Base-by-base conservation (phyloP, 2,329 filamentous ascomycete species). In the Sporothrix curviconia region DNA sequence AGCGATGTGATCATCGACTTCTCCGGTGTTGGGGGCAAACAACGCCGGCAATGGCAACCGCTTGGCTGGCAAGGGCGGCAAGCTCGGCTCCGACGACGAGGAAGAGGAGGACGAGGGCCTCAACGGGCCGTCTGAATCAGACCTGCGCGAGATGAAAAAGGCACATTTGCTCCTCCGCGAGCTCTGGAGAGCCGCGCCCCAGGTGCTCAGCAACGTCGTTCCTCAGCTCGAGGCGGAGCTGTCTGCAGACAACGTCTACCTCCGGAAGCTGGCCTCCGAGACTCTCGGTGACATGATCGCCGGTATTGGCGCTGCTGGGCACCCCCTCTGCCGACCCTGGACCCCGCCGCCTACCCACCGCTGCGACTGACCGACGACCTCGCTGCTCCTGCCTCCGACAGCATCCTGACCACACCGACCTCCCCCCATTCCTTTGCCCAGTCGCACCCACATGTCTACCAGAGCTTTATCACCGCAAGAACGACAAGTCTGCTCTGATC, bases 1-100 rank as follows among this genome's bases (percentile, higher is more conserved):
- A 95, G 91, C 71, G 91, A 95, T 57, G 91, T 97, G 53, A 95
- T 99, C 58, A 85, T 97, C 61, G 91, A 96, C 67, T 89, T 91
- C 3, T 91, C 85, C 37, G 82, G 81, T 4, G 76, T 78, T 56
- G 81, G 80, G 59, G 80, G 79, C 39, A 76, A 76, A 78, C 17
- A 28, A 4, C 11, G 46, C 47, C 46, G 54, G 53, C 22, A 46
- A 44, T 11, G 47, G 59, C 28, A 24, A 36, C 34, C 40, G 51
- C 7, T 22, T 47, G 2, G 44, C 39, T 15, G 59, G 59, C 14
- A 17, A 56, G 22, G 58, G 51, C 12, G 52, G 17, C n/a, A 53
- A 17, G 11, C 57, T 60, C 19, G 55, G 56, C 19, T 53, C 56
- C 6, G 59, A 61, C 24, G 59, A 81, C 25, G 85, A 87, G 19